phyloP scores from a whole-genome alignment of 164 flowering plant species.

The Sextonia rubra region DNA sequence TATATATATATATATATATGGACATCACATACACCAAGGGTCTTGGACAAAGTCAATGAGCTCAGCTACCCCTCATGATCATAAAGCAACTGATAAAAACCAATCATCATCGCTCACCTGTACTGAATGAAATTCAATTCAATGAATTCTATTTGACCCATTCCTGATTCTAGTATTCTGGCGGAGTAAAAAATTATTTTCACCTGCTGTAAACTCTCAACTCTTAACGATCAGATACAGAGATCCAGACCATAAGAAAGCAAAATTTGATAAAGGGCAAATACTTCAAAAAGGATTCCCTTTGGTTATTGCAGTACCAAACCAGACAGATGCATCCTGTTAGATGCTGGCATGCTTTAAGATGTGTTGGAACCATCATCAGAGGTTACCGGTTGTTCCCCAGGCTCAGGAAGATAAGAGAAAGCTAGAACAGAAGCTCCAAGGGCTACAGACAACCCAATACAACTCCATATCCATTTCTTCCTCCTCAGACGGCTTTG shows the following conservation, averaged over 20 bases:
- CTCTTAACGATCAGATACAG: background rate
- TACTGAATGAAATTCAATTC: background rate
- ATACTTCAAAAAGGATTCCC: background rate
- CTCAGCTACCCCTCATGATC: background rate
- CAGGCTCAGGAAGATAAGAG: slow-evolving; percentile 46
- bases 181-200: too few relatives aligned
- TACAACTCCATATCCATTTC: slow-evolving; percentile 78
- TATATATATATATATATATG: too few relatives aligned
- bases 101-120: background rate
- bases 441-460: slow-evolving; percentile 48
- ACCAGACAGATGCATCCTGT: background rate
- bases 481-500: slow-evolving; percentile 50
- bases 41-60: too few relatives aligned
- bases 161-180: background rate
- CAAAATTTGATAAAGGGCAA: background rate
- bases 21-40: too few relatives aligned
- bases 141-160: background rate
- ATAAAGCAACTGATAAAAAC: background rate
- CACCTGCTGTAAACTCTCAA: background rate
- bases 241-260: background rate
- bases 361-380: background rate
- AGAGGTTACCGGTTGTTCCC: background rate
- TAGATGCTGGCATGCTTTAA: background rate
- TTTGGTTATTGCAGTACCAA: background rate
- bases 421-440: slow-evolving; percentile 62